Conservation (phyloP, 2,329 filamentous ascomycete species). For the Fusarium irregulare region DNA sequence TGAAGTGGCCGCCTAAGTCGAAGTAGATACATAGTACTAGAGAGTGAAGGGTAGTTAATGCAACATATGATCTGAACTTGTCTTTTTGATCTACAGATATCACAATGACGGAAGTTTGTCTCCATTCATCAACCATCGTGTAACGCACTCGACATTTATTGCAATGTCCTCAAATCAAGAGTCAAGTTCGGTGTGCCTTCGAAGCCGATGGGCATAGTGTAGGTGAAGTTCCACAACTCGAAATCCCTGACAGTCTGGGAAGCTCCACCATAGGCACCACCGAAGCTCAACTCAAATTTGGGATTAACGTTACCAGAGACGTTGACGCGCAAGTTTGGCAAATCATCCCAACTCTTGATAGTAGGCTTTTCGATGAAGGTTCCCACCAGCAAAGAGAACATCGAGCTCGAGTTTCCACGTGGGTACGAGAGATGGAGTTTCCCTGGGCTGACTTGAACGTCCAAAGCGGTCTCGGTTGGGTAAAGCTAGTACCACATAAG, state of each 20-base stretch:
- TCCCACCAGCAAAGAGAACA: slow-evolving; percentile 63
- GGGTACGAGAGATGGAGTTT: slow-evolving; percentile 65
- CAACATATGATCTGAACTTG: background rate
- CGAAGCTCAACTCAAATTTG: slow-evolving; percentile 56
- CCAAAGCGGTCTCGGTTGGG: slow-evolving; percentile 46
- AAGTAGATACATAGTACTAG: background rate
- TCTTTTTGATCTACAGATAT: background rate
- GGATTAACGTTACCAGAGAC: slow-evolving; percentile 58
- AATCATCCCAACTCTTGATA: slow-evolving; percentile 58
- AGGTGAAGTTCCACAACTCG: slow-evolving; percentile 61
- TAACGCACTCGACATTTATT: background rate
- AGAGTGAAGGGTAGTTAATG: background rate
- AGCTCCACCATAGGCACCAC: slow-evolving; percentile 43
- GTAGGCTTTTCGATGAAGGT: slow-evolving; percentile 59
- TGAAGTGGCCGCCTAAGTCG: slow-evolving; percentile 17
- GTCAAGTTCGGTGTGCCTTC: slow-evolving; percentile 8
- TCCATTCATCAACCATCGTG: no score
- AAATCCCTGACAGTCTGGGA: slow-evolving; percentile 51
- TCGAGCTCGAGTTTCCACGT: slow-evolving; percentile 58
- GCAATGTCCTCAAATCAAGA: slow-evolving; percentile 8
- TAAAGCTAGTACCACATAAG: no score
- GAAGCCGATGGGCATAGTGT: slow-evolving; percentile 51
- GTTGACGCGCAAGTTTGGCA: slow-evolving; percentile 59
- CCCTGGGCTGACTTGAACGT: slow-evolving; percentile 16
- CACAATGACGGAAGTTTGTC: no score